phyloP scores from a whole-genome alignment of 2,329 filamentous ascomycete species.

The Fusarium irregulare region DNA sequence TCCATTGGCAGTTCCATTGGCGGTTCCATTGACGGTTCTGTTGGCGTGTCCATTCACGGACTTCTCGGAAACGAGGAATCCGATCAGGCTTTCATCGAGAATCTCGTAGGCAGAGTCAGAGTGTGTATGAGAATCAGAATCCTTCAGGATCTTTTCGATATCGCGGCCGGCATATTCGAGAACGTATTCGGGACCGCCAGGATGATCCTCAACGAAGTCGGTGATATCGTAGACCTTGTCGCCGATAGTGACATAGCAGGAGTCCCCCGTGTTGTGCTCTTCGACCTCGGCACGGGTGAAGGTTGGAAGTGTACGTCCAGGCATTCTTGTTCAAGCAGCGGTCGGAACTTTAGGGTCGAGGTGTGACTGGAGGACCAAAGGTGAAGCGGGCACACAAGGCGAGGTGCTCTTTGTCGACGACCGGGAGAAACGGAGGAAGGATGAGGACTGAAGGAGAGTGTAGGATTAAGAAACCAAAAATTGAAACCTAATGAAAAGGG shows the following conservation, averaged over 20 bases:
- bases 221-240: conserved; percentile 95
- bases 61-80: conserved; percentile 76
- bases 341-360: conserved; percentile 19
- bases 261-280: conserved; percentile 80
- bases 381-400: conserved; percentile 20
- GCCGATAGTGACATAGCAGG: conserved; percentile 93
- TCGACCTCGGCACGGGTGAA: conserved; percentile 84
- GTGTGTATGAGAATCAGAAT: conserved; percentile 84
- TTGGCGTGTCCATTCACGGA: conserved; percentile 51
- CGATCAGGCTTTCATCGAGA: conserved; percentile 85
- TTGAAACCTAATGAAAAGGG: conserved; percentile 21
- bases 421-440: conserved; percentile 1
- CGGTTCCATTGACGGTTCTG: conserved; percentile 49
- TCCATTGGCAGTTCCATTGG: conserved; percentile 39
- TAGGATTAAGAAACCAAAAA: conserved; percentile 5
- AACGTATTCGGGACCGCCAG: conserved; percentile 88
- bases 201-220: conserved; percentile 88
- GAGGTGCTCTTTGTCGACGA: conserved; percentile 19
- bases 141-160: conserved; percentile 82
- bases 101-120: conserved; percentile 96
- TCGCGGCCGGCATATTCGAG: conserved; percentile 92
- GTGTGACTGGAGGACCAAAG: conserved; percentile 10
- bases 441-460: conserved; percentile 10
- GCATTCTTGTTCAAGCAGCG: conserved; percentile 69
- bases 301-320: conserved; percentile 82